These are phyloP conservation scores for Tribonema minus DNA, from an alignment of 108 stramenopile species.

Conservation along the genomic window DNA sequence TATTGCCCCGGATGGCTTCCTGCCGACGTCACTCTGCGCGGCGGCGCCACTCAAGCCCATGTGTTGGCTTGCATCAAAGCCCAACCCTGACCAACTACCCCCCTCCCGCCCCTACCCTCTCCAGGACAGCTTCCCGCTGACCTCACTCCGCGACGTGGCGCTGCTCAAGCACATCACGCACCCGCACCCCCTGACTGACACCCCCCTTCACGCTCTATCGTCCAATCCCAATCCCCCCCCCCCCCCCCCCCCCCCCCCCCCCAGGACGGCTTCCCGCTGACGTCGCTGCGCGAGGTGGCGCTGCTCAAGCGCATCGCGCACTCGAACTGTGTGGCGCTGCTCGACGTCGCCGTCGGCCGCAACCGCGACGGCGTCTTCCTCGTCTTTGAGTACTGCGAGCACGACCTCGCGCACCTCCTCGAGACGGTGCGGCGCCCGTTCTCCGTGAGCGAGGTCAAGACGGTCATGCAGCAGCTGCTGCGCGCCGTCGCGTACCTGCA, in stretches of 20 bases:
- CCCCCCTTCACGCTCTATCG: too few species aligned
- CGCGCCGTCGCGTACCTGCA: slow-evolving; percentile 53
- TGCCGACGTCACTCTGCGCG: slow-evolving; percentile 48
- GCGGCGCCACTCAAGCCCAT: slow-evolving; percentile 34
- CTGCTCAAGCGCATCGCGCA: slow-evolving; percentile 43
- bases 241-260: not conserved
- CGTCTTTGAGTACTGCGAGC: slow-evolving; percentile 60
- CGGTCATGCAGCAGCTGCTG: slow-evolving; percentile 52
- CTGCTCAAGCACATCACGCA: slow-evolving; percentile 40
- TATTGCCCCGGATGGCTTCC: slow-evolving; percentile 57
- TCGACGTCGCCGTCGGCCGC: slow-evolving; percentile 54
- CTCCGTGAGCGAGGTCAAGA: slow-evolving; percentile 49
- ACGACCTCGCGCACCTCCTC: slow-evolving; percentile 48
- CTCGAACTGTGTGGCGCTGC: slow-evolving; percentile 47
- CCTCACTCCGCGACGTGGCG: slow-evolving; percentile 46
- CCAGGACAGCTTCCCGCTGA: slow-evolving; percentile 54
- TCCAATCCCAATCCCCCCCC: too few species aligned
- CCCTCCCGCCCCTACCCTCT: not conserved
- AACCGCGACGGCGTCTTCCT: slow-evolving; percentile 50
- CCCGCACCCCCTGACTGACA: slow-evolving; percentile 45
- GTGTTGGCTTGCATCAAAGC: too few species aligned
- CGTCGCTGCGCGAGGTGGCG: slow-evolving; percentile 51
- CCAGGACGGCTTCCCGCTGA: slow-evolving; percentile 56
- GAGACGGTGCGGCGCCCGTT: slow-evolving; percentile 37
- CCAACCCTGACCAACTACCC: slow-evolving; percentile 8